These are phyloP conservation scores for Alopecurus myosuroides DNA, from an alignment of 176 grass and related monocot genomes.

Conservation along the genomic window DNA sequence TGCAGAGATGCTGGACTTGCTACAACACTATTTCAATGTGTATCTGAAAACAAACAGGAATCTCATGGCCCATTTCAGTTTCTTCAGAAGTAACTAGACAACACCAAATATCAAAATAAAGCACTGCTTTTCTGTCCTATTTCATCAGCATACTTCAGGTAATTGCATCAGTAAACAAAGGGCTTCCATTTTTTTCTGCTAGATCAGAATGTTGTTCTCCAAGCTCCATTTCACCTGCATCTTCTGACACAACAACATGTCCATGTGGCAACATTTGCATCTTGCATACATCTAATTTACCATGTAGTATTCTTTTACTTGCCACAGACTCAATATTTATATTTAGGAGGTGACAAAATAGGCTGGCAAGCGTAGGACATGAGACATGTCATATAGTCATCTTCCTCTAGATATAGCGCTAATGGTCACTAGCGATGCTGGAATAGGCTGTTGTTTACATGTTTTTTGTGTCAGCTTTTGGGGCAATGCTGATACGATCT, in stretches of 20 bases:
- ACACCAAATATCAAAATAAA: background rate
- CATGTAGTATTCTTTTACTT: background rate
- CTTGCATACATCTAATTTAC: too few species aligned
- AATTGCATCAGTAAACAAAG: background rate
- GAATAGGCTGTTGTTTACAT: too few species aligned
- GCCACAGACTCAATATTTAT: background rate
- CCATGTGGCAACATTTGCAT: background rate
- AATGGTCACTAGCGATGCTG: background rate
- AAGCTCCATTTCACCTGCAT: background rate
- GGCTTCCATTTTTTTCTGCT: background rate
- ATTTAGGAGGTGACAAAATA: background rate
- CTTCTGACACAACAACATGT: background rate
- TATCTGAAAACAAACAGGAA: background rate
- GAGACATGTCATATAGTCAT: background rate
- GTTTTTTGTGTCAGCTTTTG: too few species aligned
- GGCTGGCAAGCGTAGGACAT: background rate
- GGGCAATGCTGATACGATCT: too few species aligned
- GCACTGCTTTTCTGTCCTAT: background rate
- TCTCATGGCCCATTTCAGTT: background rate
- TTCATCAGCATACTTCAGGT: background rate
- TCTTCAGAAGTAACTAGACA: background rate
- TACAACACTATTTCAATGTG: background rate
- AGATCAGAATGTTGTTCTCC: background rate
- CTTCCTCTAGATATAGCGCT: background rate
- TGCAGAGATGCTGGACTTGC: background rate